Conservation (phyloP, 306 rosid species). For the Echinosophora koreensis region DNA sequence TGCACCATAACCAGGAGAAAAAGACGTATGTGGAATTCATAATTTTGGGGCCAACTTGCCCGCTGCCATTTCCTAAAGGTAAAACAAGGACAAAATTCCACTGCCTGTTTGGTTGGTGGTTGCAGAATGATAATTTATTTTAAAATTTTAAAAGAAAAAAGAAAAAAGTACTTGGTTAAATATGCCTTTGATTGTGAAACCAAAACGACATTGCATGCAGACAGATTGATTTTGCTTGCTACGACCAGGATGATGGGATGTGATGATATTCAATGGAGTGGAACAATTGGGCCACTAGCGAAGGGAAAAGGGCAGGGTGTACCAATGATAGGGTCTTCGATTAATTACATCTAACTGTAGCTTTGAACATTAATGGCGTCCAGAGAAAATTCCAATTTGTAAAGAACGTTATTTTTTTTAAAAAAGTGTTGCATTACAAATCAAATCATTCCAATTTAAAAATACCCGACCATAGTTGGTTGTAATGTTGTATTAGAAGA, state of each 20-base stretch:
- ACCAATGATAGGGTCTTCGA: constrained; percentile 21
- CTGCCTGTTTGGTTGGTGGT: constrained; percentile 36
- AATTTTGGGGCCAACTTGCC: constrained; percentile 50
- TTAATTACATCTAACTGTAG: constrained; percentile 32
- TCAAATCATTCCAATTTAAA: not conserved
- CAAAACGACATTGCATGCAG: constrained; percentile 49
- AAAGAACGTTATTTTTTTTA: constrained; percentile 12
- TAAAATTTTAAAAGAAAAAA: not conserved
- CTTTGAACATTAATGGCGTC: constrained; percentile 31
- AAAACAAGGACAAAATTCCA: constrained; percentile 27
- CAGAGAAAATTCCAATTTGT: not conserved
- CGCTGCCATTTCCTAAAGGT: constrained; percentile 49
- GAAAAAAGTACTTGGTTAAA: not conserved
- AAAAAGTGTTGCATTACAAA: not conserved
- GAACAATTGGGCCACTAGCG: constrained; percentile 43
- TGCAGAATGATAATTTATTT: constrained; percentile 30
- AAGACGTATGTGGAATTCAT: constrained; percentile 42
- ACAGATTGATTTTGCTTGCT: constrained; percentile 51
- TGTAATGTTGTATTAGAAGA: too few relatives aligned
- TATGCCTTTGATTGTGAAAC: constrained; percentile 31
- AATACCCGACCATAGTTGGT: too few relatives aligned
- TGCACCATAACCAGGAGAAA: constrained; percentile 49
- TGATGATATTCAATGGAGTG: constrained; percentile 39
- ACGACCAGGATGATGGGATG: constrained; percentile 34
- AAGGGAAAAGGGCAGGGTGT: not conserved